Conservation (phyloP, 345 rosid species). For the Geranium brycei region DNA sequence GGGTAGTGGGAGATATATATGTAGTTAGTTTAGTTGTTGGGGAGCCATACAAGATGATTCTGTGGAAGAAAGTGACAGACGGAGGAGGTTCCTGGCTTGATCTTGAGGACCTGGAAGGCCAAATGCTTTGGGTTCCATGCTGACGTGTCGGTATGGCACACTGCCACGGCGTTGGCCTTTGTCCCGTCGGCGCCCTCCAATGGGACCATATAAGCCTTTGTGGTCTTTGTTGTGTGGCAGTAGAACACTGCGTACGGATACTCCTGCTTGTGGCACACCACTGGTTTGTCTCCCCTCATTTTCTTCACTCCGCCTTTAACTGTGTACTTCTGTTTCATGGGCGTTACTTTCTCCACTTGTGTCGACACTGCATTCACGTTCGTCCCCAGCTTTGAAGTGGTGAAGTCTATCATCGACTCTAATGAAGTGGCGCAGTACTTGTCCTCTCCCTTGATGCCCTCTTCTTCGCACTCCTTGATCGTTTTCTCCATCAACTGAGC, state of each 20-base stretch:
- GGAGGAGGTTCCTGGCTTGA: conserved; percentile 60
- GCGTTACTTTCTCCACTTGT: conserved; percentile 33
- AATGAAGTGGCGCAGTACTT: conserved; percentile 70
- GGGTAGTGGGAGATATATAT: no score
- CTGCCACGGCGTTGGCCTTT: conserved; percentile 51
- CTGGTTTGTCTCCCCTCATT: conserved; percentile 25
- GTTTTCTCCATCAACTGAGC: conserved; percentile 56
- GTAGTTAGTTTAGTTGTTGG: conserved; percentile 7
- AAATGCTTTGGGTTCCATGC: conserved; percentile 77
- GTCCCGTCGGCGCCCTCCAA: conserved; percentile 52
- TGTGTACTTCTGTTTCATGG: conserved; percentile 30
- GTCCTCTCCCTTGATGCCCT: conserved; percentile 56
- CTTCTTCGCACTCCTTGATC: conserved; percentile 53
- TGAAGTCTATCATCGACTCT: conserved; percentile 73
- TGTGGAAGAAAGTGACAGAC: conserved; percentile 78
- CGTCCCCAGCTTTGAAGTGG: conserved; percentile 55
- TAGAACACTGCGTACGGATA: conserved; percentile 67
- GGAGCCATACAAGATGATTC: conserved; percentile 56
- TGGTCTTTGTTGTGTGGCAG: conserved; percentile 52
- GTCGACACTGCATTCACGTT: conserved; percentile 43
- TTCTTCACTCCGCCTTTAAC: conserved; percentile 30
- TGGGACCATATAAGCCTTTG: conserved; percentile 43
- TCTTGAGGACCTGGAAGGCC: conserved; percentile 64
- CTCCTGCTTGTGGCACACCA: conserved; percentile 76
- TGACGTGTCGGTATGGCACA: conserved; percentile 76